These are phyloP conservation scores for Eleusine coracana DNA, from an alignment of 176 grass and related monocot species.

Conservation along the genomic window DNA sequence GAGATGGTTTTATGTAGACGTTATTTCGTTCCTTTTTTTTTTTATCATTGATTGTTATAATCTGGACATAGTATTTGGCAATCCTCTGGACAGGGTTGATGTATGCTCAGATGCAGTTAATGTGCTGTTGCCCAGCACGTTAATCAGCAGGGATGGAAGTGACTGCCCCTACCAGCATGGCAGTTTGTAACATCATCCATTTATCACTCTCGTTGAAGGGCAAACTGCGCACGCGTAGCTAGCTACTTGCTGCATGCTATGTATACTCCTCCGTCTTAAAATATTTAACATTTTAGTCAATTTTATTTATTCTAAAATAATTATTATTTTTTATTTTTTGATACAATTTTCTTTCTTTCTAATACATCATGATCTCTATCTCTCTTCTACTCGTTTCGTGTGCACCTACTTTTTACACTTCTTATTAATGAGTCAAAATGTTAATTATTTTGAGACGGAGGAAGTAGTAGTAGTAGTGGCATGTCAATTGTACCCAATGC, in stretches of 20 bases:
- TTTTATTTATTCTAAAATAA: too few relatives aligned
- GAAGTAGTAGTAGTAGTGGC: not conserved
- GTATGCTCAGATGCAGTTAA: not conserved
- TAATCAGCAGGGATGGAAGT: constrained; percentile 19
- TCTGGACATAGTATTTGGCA: not conserved
- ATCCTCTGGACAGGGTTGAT: not conserved
- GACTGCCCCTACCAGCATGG: constrained; percentile 10
- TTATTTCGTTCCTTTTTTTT: not conserved
- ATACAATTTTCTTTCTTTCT: too few relatives aligned
- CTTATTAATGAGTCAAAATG: too few relatives aligned
- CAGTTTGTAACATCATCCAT: not conserved
- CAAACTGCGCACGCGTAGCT: not conserved
- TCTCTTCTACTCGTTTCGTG: too few relatives aligned
- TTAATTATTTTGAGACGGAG: too few relatives aligned
- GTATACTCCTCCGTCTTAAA: too few relatives aligned
- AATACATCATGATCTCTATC: too few relatives aligned
- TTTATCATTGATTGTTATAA: not conserved
- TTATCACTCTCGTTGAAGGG: not conserved
- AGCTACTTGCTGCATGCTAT: not conserved
- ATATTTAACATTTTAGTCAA: too few relatives aligned
- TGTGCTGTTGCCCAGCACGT: not conserved
- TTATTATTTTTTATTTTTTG: too few relatives aligned
- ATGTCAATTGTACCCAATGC: not conserved
- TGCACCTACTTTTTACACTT: too few relatives aligned
- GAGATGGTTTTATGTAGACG: not conserved